phyloP scores from a whole-genome alignment of 805 yeast species.

The Ogataea zsoltii region DNA sequence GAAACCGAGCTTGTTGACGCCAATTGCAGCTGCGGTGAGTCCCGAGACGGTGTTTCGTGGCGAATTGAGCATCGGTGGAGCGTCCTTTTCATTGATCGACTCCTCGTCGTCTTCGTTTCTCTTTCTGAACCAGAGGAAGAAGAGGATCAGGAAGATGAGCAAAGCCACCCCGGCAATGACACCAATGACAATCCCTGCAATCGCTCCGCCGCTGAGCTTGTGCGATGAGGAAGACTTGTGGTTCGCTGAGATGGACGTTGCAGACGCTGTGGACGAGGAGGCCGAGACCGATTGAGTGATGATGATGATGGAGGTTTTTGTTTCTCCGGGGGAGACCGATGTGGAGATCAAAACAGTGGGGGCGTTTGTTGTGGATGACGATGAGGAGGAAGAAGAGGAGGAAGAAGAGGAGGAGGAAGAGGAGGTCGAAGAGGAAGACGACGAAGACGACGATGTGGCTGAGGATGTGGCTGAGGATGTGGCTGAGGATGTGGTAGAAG shows the following conservation, averaged over 20 bases:
- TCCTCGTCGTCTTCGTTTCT: constrained; percentile 19
- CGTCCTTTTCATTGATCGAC: constrained; percentile 9
- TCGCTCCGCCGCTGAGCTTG: constrained; percentile 33
- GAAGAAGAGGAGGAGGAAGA: constrained; percentile 13
- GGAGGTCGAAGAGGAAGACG: constrained; percentile 12
- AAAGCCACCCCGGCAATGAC: constrained; percentile 27
- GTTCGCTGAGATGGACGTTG: constrained; percentile 14
- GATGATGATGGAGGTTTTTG: constrained; percentile 24
- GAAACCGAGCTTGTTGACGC: constrained; percentile 26
- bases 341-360: constrained; percentile 17
- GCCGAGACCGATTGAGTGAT: constrained; percentile 28
- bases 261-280: constrained; percentile 16
- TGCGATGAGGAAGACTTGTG: constrained; percentile 8
- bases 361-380: constrained; percentile 10
- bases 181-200: constrained; percentile 39
- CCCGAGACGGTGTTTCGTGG: constrained; percentile 12
- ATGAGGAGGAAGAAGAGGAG: constrained; percentile 12
- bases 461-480: constrained; percentile 17
- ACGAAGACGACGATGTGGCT: constrained; percentile 8
- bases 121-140: constrained; percentile 28
- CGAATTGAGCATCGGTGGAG: constrained; percentile 12
- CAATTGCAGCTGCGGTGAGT: constrained; percentile 14
- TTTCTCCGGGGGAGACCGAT: constrained; percentile 25
- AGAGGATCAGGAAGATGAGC: constrained; percentile 16
- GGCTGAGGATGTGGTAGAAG: constrained; percentile 19